Percentiles rank a stretch among this genome's conserved stretches.
Evolutionary conservation across 2,329 filamentous ascomycete genomes (phyloP).

Genomic region (Cercospora sp.): DNA sequence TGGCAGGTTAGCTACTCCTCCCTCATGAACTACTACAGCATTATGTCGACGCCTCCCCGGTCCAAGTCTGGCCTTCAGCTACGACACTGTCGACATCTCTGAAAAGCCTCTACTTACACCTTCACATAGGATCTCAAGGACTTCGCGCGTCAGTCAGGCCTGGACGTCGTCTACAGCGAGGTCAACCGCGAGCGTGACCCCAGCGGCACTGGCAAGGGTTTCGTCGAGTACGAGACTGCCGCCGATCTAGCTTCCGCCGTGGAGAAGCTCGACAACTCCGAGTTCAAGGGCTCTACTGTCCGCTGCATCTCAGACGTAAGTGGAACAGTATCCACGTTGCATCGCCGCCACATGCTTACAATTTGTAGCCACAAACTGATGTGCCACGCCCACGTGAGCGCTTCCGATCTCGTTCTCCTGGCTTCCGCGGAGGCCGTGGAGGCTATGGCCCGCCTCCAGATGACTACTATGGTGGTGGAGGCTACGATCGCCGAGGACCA

Average conservation of each 20-base stretch:
- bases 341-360: conserved; percentile 17
- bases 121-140: conserved; percentile 94
- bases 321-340: neutral
- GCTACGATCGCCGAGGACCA: conserved; percentile 77
- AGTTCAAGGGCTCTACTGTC: conserved; percentile 89
- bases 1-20: conserved; percentile 87
- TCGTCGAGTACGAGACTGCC: conserved; percentile 95
- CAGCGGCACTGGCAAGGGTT: conserved; percentile 66
- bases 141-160: conserved; percentile 92
- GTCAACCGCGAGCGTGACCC: conserved; percentile 88
- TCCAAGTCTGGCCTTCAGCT: neutral
- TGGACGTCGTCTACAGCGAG: conserved; percentile 98
- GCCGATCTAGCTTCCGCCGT: conserved; percentile 86
- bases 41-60: neutral
- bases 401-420: conserved; percentile 73
- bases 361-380: conserved; percentile 72
- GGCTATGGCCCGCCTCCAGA: conserved; percentile 64
- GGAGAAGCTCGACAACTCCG: conserved; percentile 87
- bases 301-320: conserved; percentile 82
- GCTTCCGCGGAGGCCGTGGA: conserved; percentile 58
- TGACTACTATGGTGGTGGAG: conserved; percentile 53
- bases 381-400: conserved; percentile 54
- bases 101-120: conserved; percentile 28
- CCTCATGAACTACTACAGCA: conserved; percentile 19
- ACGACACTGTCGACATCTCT: neutral